Evolutionary conservation across 2,329 filamentous ascomycete genomes (phyloP), one percentile per base, ranked within the genome.

Genomic region (Claviceps lovelessii): DNA sequence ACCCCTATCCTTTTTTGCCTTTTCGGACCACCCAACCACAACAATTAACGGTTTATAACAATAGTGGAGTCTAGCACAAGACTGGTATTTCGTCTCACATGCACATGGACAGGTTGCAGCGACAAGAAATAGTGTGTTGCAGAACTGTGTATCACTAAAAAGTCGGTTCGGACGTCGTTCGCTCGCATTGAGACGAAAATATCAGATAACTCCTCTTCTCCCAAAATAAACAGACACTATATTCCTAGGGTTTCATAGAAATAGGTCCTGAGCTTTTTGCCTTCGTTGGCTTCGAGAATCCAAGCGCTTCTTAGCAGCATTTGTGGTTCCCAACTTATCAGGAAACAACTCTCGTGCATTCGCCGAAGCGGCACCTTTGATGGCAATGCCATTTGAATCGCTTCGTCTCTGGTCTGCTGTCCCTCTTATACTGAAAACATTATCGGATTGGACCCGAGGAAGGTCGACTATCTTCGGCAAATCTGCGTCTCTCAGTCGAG

Each of bases 191-290:
- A 23, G 23, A 23, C 23, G 23, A 23, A 23, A 23, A 23, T 1
- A 23, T 23, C 23, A 23, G 23, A 23, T 23, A 23, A 23, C 23
- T 23, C 23, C 3, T 23, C 23, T 23, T 23, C 3, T 23, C 23
- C 23, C 31, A 33, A 2, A 9, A 42, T 42, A 9, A 11, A 42
- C 41, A 42, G 15, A 37, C 15, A n/a, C 5, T 28, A 2, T 10
- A 37, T 23, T 37, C n/a, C n/a, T 39, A n/a, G n/a, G 11, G 8
- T n/a, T 11, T 49, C 39, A 89, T 58, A 76, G 74, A 65, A 89
- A 90, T 59, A 86, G 72, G 69, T 90, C 86, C 61, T 88, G 84
- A 0, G 86, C 86, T 63, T 75, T 82, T 61, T 84, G 80, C 59
- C 86, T 78, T 58, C 68, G 66, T 85, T 86, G 59, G 59, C 66